These are phyloP conservation scores for Colletotrichum noveboracense DNA, from an alignment of 2,329 filamentous ascomycete genomes.

Conservation along the genomic window DNA sequence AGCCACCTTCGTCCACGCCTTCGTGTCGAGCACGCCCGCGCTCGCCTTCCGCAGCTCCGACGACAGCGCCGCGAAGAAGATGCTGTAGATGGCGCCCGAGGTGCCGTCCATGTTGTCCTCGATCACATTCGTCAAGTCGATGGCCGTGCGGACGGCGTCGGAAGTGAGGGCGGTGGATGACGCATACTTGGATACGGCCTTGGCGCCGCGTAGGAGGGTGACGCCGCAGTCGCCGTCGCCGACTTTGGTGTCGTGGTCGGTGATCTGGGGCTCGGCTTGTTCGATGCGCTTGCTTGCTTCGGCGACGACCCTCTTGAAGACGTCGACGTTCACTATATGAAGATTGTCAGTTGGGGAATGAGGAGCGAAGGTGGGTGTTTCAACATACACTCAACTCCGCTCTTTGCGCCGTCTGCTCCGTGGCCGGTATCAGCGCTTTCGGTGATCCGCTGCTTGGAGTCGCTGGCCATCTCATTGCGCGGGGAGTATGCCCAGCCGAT, in stretches of 20 bases:
- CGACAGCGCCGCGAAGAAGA: constrained; percentile 75
- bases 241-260: constrained; percentile 34
- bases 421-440: constrained; percentile 63
- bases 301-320: constrained; percentile 2
- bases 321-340: neutral
- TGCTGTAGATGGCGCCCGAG: constrained; percentile 77
- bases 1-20: neutral
- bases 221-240: constrained; percentile 39
- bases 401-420: constrained; percentile 46
- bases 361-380: neutral
- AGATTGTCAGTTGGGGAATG: rapidly evolving
- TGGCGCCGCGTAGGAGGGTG: constrained; percentile 47
- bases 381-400: constrained; percentile 24
- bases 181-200: constrained; percentile 65
- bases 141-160: constrained; percentile 41
- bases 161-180: constrained; percentile 48
- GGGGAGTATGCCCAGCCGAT: constrained; percentile 61
- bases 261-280: constrained; percentile 47
- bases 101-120: constrained; percentile 78
- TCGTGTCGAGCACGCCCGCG: neutral
- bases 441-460: constrained; percentile 61
- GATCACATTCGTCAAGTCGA: constrained; percentile 47
- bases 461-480: constrained; percentile 25
- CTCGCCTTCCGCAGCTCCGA: constrained; percentile 2
- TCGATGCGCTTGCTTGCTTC: neutral